Evolutionary conservation across 1,139 yeast genomes (phyloP), one percentile per base, ranked within the genome.

Genomic region (Candida freyschussii): DNA sequence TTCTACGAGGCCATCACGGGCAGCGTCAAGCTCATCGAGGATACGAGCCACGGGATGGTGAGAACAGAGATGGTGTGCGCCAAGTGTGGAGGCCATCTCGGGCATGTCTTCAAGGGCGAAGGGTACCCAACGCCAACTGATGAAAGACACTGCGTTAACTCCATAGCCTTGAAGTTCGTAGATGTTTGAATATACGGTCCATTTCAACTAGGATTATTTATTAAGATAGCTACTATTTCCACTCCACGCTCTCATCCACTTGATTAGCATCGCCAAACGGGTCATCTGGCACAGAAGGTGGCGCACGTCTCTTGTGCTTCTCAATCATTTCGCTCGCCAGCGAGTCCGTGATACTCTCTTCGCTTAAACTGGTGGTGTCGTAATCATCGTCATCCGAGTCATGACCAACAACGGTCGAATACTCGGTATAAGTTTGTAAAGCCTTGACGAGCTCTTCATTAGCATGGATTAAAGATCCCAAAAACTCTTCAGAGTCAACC

Each of bases 21-120:
- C 0, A 69, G 95, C 2, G 67, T 91, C 28, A 69, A 60, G 19
- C 65, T 81, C 11, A 60, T 69, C 42, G 69, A 65, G 17, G 99
- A 91, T 57, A 49, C 37, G 0, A 58, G 78, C 8, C 61, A 62
- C 35, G 97, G 97, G 0, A 85, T 79, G 89, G 67, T 64, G 13
- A 68, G 98, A 41, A 84, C 78, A 11, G 99, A 91, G 57, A 87
- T 89, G 79, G 69, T 82, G 41, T 91, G 98, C 54, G 64, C 78
- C 13, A 68, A 69, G n/a, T 91, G 98, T 56, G 95, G 85, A 30
- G 95, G 96, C 1, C 98, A 91, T 60, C 62, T 91, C 47, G 98
- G 98, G 2, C 98, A 91, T 60, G 81, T 91, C 3, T 91, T 91
- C 59, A 76, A 76, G 48, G 95, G 95, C n/a, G 98, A 91, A 60